phyloP scores from a whole-genome alignment of 2,329 filamentous ascomycete genomes.

The Gaeumannomyces sp. region DNA sequence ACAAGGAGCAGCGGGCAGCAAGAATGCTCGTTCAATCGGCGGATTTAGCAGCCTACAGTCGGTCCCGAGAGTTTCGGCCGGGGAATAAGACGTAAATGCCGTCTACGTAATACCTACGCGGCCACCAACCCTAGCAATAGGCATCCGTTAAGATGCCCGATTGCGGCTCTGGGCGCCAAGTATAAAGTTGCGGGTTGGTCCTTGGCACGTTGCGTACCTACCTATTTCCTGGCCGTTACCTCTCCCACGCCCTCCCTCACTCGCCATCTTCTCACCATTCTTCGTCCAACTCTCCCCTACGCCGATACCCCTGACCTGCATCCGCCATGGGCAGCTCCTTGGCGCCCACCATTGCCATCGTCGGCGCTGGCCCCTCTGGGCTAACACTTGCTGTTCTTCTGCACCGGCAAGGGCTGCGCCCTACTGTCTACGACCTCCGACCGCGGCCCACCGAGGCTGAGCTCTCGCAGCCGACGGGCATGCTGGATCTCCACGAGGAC shows the following conservation, averaged over 20 bases:
- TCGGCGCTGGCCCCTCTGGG: conserved; percentile 40
- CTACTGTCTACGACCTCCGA: conserved; percentile 30
- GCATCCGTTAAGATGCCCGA: no score
- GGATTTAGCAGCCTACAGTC: not conserved
- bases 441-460: conserved; percentile 21
- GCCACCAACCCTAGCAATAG: no score
- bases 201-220: no score
- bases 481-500: conserved; percentile 42
- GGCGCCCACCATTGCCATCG: conserved; percentile 32
- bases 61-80: not conserved
- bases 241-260: no score
- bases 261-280: not conserved
- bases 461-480: conserved; percentile 29
- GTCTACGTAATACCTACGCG: no score
- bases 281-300: no score
- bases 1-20: no score
- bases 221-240: no score
- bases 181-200: no score
- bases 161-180: no score
- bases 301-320: no score
- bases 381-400: conserved; percentile 42
- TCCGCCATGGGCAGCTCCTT: not conserved
- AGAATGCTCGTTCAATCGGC: not conserved
- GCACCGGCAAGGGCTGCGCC: conserved; percentile 28
- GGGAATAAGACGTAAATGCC: no score